phyloP scores from a whole-genome alignment of 164 flowering plant species.

The Taxillus chinensis region DNA sequence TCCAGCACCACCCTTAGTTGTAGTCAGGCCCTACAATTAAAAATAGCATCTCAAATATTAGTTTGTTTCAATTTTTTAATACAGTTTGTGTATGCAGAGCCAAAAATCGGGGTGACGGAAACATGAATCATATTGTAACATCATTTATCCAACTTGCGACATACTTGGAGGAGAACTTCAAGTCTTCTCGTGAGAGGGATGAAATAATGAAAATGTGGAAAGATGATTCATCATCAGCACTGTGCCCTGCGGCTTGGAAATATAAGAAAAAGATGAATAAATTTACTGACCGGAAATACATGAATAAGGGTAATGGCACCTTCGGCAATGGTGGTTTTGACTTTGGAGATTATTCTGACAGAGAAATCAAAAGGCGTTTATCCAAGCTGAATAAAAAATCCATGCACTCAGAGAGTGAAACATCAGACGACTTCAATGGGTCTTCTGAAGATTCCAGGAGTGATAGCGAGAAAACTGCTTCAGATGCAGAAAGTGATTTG shows the following conservation, averaged over 20 bases:
- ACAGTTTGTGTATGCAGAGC: constrained; percentile 31
- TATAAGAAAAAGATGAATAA: constrained; percentile 48
- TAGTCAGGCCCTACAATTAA: too few relatives aligned
- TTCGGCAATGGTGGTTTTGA: constrained; percentile 40
- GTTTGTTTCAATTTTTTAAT: not conserved
- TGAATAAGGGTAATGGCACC: constrained; percentile 35
- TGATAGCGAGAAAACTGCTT: constrained; percentile 47
- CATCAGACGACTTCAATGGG: constrained; percentile 64
- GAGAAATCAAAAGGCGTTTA: constrained; percentile 66
- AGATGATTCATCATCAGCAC: constrained; percentile 40
- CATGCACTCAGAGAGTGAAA: constrained; percentile 74
- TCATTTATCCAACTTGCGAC: constrained; percentile 61
- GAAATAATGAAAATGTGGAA: constrained; percentile 41
- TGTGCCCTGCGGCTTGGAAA: constrained; percentile 36
- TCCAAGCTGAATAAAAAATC: constrained; percentile 62
- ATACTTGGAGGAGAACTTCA: constrained; percentile 50
- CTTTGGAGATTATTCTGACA: constrained; percentile 64
- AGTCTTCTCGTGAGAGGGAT: constrained; percentile 37
- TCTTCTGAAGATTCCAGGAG: constrained; percentile 48
- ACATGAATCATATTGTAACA: constrained; percentile 54
- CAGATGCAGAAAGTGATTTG: constrained; percentile 76
- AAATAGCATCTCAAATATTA: not conserved
- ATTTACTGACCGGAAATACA: constrained; percentile 39
- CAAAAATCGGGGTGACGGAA: constrained; percentile 56
- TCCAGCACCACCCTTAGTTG: too few relatives aligned